These are phyloP conservation scores for Caloboletus inedulis DNA, from an alignment of 1,284 basidiomycete genomes.

Conservation along the genomic window DNA sequence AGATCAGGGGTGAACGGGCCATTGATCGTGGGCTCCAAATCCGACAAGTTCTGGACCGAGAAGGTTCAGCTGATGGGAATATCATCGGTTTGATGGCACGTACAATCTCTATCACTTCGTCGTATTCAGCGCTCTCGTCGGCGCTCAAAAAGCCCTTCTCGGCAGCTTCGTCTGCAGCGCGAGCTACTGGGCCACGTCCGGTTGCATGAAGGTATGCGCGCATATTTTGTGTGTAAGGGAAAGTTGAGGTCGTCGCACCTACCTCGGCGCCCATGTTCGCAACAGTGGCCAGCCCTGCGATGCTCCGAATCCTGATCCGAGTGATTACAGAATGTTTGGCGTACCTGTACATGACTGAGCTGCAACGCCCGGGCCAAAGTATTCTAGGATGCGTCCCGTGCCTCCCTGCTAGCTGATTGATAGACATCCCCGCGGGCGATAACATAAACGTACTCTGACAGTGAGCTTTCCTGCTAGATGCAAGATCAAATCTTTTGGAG, in stretches of 20 bases:
- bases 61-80: background rate
- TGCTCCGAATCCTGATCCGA: background rate
- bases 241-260: constrained; percentile 96
- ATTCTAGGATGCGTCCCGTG: constrained; percentile 95
- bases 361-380: constrained; percentile 93
- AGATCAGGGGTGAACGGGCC: constrained; percentile 98
- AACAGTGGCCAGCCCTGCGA: constrained; percentile 82
- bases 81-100: constrained; percentile 28
- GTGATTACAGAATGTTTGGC: constrained; percentile 6
- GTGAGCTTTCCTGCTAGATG: constrained; percentile 94
- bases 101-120: constrained; percentile 92
- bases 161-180: constrained; percentile 85
- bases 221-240: constrained; percentile 94
- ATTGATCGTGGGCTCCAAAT: constrained; percentile 93
- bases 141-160: constrained; percentile 74
- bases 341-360: constrained; percentile 90
- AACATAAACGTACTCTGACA: constrained; percentile 64
- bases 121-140: constrained; percentile 92
- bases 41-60: constrained; percentile 70
- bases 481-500: constrained; percentile 95
- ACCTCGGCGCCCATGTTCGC: constrained; percentile 99
- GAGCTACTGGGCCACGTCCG: constrained; percentile 83
- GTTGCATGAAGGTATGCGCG: constrained; percentile 88
- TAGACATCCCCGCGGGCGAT: background rate
- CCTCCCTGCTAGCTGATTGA: constrained; percentile 41